A percentile compares a stretch with the other conserved stretches of the same genome.
These are phyloP conservation scores for Gautieria morchelliformis DNA, from an alignment of 768 basidiomycete genomes.

Conservation along the genomic window DNA sequence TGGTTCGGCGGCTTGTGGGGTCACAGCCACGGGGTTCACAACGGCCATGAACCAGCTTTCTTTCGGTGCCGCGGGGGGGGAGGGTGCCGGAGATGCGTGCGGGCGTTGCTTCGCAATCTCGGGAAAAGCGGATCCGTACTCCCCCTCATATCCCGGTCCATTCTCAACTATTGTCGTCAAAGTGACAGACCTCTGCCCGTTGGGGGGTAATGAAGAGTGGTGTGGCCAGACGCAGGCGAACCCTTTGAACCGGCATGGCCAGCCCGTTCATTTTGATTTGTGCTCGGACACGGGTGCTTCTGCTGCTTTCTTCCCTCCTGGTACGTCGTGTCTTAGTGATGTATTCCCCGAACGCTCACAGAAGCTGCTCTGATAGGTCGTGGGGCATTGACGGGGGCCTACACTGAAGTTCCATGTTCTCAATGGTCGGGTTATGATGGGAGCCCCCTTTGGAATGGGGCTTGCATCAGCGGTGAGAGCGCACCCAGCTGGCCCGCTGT, in stretches of 20 bases:
- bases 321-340: slow-evolving; percentile 7
- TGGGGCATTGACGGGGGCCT: slow-evolving; percentile 44
- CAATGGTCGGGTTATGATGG: slow-evolving; percentile 50
- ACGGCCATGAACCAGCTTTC: slow-evolving; percentile 50
- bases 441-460: slow-evolving; percentile 33
- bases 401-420: slow-evolving; percentile 45
- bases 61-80: slow-evolving; percentile 40
- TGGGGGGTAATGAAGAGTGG: slow-evolving; percentile 40
- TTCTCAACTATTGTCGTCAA: slow-evolving; percentile 49
- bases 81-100: slow-evolving; percentile 49
- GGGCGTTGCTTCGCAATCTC: slow-evolving; percentile 52
- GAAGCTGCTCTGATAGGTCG: slow-evolving; percentile 21
- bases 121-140: slow-evolving; percentile 40
- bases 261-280: slow-evolving; percentile 52
- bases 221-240: slow-evolving; percentile 40
- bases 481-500: slow-evolving; percentile 41
- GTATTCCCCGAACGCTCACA: neutral
- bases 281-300: slow-evolving; percentile 49
- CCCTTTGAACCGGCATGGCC: slow-evolving; percentile 32
- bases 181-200: slow-evolving; percentile 36
- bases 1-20: slow-evolving; percentile 42
- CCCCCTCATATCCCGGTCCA: slow-evolving; percentile 38
- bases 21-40: slow-evolving; percentile 37
- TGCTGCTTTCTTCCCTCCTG: slow-evolving; percentile 45
- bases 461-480: slow-evolving; percentile 41